A percentile compares a stretch with the other conserved stretches of the same genome.
phyloP scores from a whole-genome alignment of 2,329 filamentous ascomycete species.

The Colletotrichum eremochloae region DNA sequence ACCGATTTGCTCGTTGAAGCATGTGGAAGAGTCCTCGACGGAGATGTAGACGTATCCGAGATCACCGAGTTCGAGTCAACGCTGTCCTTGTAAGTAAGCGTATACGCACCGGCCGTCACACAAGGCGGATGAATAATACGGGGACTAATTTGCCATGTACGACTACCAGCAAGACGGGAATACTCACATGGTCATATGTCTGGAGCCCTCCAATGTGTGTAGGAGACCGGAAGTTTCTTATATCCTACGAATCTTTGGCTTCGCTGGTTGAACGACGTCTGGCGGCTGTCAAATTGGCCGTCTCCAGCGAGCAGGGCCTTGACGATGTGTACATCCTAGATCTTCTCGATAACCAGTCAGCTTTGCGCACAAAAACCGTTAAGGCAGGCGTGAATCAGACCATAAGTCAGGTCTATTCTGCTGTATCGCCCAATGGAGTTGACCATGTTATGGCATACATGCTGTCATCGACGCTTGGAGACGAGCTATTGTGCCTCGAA shows the following conservation, averaged over 20 bases:
- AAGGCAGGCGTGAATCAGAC: neutral
- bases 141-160: neutral
- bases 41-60: slow-evolving; percentile 18
- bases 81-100: slow-evolving; percentile 24
- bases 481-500: neutral
- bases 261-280: neutral
- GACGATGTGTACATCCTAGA: neutral
- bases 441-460: neutral
- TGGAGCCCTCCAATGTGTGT: neutral
- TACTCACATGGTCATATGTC: slow-evolving; percentile 1
- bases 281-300: neutral
- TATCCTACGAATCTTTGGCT: neutral
- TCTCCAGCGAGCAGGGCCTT: neutral
- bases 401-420: neutral
- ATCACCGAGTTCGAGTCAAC: slow-evolving; percentile 24
- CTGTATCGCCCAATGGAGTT: neutral
- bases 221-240: neutral
- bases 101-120: neutral
- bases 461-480: neutral
- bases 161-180: neutral
- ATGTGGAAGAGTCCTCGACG: slow-evolving; percentile 17
- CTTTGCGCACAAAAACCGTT: neutral
- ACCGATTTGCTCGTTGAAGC: slow-evolving; percentile 26
- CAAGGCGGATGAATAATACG: neutral
- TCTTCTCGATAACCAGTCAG: neutral